A percentile compares a stretch with the other conserved stretches of the same genome.
Conservation (phyloP, 352 stramenopile genomes). For the Phytophthora palmivora region DNA sequence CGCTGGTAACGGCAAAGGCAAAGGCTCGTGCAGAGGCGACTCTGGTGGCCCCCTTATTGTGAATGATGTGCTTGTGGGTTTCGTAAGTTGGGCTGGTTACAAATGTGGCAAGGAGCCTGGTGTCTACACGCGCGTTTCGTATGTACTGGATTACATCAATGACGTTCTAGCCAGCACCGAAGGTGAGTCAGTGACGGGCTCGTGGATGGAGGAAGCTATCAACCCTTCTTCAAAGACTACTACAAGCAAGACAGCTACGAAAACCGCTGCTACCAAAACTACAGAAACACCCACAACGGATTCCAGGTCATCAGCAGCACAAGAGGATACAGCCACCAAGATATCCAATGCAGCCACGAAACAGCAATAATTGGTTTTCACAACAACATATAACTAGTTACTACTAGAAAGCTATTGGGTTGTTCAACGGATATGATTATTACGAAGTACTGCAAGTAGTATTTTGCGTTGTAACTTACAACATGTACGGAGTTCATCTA, state of each 20-base stretch:
- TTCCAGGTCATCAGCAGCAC: slow-evolving; percentile 9
- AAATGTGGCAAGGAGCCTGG: slow-evolving; percentile 56
- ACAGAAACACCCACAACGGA: slow-evolving; percentile 1
- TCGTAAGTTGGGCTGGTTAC: slow-evolving; percentile 63
- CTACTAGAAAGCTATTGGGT: no score
- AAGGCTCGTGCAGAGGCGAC: slow-evolving; percentile 69
- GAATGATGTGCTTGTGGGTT: slow-evolving; percentile 52
- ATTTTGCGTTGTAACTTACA: no score
- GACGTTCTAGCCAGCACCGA: slow-evolving; percentile 40
- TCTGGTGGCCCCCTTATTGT: slow-evolving; percentile 63
- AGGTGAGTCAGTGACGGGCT: slow-evolving; percentile 3
- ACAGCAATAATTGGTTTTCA: slow-evolving; percentile 4
- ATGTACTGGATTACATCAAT: slow-evolving; percentile 58
- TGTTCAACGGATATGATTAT: no score
- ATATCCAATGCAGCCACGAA: not conserved
- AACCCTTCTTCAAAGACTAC: not conserved
- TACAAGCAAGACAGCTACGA: no score
- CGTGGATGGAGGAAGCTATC: slow-evolving; percentile 1
- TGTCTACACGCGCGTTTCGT: slow-evolving; percentile 64
- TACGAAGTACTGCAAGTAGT: no score
- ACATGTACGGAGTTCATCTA: no score
- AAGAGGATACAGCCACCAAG: slow-evolving; percentile 2
- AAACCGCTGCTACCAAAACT: slow-evolving; percentile 3
- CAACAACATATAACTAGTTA: no score
- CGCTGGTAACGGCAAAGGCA: slow-evolving; percentile 51